Evolutionary conservation across 106 monocot species (phyloP), one percentile per base, ranked within the genome.

Genomic region (Posidonia australis): DNA sequence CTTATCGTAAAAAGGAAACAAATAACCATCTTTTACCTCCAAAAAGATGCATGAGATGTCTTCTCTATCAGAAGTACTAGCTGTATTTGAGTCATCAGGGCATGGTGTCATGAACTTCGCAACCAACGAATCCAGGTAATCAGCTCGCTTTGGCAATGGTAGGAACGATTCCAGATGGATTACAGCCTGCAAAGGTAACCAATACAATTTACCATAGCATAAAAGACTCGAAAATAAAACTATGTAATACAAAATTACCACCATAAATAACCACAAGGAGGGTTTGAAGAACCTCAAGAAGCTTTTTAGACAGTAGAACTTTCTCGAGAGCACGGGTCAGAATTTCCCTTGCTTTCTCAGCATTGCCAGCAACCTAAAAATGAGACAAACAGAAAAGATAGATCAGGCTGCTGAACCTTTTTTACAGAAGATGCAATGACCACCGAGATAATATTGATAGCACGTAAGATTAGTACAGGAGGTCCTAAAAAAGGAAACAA

Each of bases 41-140:
- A 98, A 77, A 77, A 85, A 91, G 64, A 91, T 83, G 63, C 46
- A 82, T 17, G 96, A 98, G 54, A 98, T 53, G 25, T 98, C 90
- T 71, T 98, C 96, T 67, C 83, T 82, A 24, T 87, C 90, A 32
- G 71, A 52, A 18, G 79, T 67, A 70, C 74, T 87, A 45, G 84
- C 70, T 42, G 70, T 26, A 58, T 64, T 59, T 18, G 78, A 55
- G 65, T 79, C 81, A 29, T 94, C 86, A 67, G 76, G 42, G 58
- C 68, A 73, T 9, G 82, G 82, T 1, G 75, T 78, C 36, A 85
- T 75, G 57, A 85, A 98, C 77, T 87, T 98, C 60, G 90, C 96
- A 25, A 98, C 90, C 31, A 91, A 72, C 18, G 82, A 87, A 85
- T 98, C 90, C 64, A 98, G 47, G 65, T 80, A 84, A 21, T 87